Evolutionary conservation across 1,284 basidiomycete genomes (phyloP), one percentile per base, ranked within the genome.

Genomic region (Bjerkandera adusta): DNA sequence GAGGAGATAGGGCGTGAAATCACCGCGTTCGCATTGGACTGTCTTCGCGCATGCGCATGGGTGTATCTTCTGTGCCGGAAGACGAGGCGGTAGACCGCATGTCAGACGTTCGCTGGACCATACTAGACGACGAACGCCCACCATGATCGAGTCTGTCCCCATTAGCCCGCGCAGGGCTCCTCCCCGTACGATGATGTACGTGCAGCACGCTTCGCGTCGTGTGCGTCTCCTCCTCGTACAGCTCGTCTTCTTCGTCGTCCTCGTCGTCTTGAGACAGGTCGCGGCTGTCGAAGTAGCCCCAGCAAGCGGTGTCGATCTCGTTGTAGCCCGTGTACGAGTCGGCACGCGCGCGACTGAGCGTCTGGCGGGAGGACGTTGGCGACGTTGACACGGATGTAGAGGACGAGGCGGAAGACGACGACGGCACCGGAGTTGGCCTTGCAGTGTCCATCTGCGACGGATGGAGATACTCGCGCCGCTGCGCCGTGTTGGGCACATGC

Each of bases 281-380:
- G 15, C 63, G 62, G 57, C 76, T 77, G 55, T 77, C 73, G 45
- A 79, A 49, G 34, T 73, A 68, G 11, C 77, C 76, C 49, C 49
- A 51, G n/a, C n/a, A n/a, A 27, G 45, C 40, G 41, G 18, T 47
- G 36, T 51, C 49, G n/a, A 44, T 39, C 34, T 47, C 49, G 41
- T 51, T 51, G 41, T 51, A 51, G 10, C 32, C 45, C 3, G 41
- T 29, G 30, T 43, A 51, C 45, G 45, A 37, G 37, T 34, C 34
- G n/a, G 44, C 16, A 39, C 33, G 24, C n/a, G 16, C 44, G 36
- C 43, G 43, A 13, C 25, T 15, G 45, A 25, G 38, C 5, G 32
- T 18, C n/a, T 40, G 38, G 21, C 33, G 37, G 22, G 46, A 18
- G 18, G 33, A 21, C 11, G 38, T 16, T 13, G 40, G 39, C 24